A percentile compares a stretch with the other conserved stretches of the same genome.
These are phyloP conservation scores for Camellia oleifera DNA, from an alignment of 179 eudicot species.

Conservation along the genomic window DNA sequence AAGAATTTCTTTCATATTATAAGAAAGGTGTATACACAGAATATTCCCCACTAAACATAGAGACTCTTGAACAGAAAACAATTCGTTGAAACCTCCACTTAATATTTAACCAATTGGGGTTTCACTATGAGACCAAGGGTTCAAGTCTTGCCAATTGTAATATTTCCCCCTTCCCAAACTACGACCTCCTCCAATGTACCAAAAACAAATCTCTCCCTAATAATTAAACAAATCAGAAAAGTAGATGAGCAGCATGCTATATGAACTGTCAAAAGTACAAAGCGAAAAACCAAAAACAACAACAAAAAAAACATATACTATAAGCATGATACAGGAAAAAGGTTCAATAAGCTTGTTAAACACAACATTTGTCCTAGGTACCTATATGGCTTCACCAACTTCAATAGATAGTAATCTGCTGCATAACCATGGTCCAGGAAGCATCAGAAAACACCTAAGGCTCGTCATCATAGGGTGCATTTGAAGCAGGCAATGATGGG, in stretches of 20 bases:
- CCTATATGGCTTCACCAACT: neutral
- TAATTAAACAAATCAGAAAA: neutral
- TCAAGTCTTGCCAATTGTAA: too few species aligned
- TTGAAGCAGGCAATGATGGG: slow-evolving; percentile 29
- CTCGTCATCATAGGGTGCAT: slow-evolving; percentile 69
- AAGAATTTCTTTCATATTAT: neutral
- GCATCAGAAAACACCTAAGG: slow-evolving; percentile 39
- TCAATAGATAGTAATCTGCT: neutral
- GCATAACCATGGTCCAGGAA: neutral
- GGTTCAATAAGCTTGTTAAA: neutral
- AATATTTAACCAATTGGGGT: too few species aligned
- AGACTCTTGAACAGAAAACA: neutral
- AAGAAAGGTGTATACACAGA: neutral
- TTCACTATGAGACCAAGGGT: too few species aligned
- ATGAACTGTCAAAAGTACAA: neutral
- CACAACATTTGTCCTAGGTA: neutral
- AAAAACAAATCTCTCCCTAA: neutral
- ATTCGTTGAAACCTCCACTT: neutral
- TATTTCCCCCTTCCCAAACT: too few species aligned
- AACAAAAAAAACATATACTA: neutral
- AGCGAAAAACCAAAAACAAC: too few species aligned
- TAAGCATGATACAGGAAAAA: neutral
- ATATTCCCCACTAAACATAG: neutral
- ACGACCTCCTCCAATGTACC: too few species aligned
- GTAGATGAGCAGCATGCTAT: neutral